Conservation (phyloP, 805 yeast genomes). For the Ogataea saltuana region DNA sequence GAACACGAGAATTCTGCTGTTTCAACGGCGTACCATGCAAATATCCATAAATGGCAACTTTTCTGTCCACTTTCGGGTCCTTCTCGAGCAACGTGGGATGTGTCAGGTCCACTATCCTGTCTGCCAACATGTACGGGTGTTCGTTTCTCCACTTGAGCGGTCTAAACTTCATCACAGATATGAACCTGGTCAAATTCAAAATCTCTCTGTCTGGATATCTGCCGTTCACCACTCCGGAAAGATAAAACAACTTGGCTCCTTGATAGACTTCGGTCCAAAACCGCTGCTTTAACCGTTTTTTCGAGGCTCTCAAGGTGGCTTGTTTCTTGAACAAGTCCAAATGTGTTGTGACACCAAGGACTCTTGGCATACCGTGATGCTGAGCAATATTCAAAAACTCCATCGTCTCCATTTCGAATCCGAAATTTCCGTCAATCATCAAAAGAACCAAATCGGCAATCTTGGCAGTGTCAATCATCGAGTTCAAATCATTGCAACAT, state of each 20-base stretch:
- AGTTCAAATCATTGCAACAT: constrained; percentile 86
- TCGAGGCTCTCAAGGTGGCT: constrained; percentile 84
- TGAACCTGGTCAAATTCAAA: constrained; percentile 84
- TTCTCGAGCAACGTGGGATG: constrained; percentile 82
- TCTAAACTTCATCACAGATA: constrained; percentile 96
- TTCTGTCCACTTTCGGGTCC: constrained; percentile 83
- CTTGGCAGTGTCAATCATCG: constrained; percentile 96
- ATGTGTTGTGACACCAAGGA: constrained; percentile 93
- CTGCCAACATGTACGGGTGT: constrained; percentile 92
- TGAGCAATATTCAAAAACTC: constrained; percentile 94
- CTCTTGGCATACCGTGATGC: constrained; percentile 98
- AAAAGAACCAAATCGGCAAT: constrained; percentile 89
- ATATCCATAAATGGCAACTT: constrained; percentile 90
- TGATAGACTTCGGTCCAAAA: constrained; percentile 99
- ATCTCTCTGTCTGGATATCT: constrained; percentile 97
- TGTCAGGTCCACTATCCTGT: constrained; percentile 86
- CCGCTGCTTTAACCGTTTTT: constrained; percentile 87
- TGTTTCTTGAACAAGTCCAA: constrained; percentile 90
- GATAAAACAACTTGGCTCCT: constrained; percentile 93
- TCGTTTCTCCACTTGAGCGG: constrained; percentile 99
- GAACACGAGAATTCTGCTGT: constrained; percentile 68
- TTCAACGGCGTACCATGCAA: constrained; percentile 91
- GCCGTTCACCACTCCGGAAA: constrained; percentile 95
- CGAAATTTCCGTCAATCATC: constrained; percentile 94
- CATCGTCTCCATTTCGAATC: constrained; percentile 99